Base-by-base conservation (phyloP, 768 basidiomycete species). In the Lentinula boryana region DNA sequence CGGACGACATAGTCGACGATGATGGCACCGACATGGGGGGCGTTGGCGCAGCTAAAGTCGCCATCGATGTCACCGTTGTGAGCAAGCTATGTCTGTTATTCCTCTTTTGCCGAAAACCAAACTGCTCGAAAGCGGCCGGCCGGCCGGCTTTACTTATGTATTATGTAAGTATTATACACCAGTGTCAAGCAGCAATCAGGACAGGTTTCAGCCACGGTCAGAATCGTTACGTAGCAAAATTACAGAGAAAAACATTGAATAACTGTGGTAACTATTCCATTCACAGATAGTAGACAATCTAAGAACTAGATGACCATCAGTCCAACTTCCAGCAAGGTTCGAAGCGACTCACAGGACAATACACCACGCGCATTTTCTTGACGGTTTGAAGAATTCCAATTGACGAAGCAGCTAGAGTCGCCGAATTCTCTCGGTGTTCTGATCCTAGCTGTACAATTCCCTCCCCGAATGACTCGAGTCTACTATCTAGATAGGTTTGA, bases 401-500 rank as follows among this genome's bases (percentile, higher is more conserved):
- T 51, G 13, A 10, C 50, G n/a, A 6, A 1, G 46, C 46, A 43
- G 13, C 15, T 43, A n/a, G 5, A 43, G n/a, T 16, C 16, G n/a
- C 16, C 50, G 9, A 5, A 38, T 1, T 38, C 13, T 38, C 7
- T 38, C 13, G 13, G 36, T 38, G 48, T 49, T n/a, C 48, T 49
- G 9, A n/a, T n/a, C 13, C 6, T 13, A 38, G 13, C 36, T 8
- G 7, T 38, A 8, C 13, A 13, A 8, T 4, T 13, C 36, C 36
- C 13, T 38, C 13, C 9, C 9, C 9, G 1, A 49, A 3, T 23
- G 18, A 27, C 1, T 6, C 31, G 5, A 35, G n/a, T 40, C 6
- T 18, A 12, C 23, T 1, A 13, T 49, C 76, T 85, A 94, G 67
- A 94, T 98, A 15, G 97, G 97, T 82, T 99, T 98, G 83, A 99